phyloP scores from a whole-genome alignment of 2,329 filamentous ascomycete genomes.

The Ophiosphaerella narmari region DNA sequence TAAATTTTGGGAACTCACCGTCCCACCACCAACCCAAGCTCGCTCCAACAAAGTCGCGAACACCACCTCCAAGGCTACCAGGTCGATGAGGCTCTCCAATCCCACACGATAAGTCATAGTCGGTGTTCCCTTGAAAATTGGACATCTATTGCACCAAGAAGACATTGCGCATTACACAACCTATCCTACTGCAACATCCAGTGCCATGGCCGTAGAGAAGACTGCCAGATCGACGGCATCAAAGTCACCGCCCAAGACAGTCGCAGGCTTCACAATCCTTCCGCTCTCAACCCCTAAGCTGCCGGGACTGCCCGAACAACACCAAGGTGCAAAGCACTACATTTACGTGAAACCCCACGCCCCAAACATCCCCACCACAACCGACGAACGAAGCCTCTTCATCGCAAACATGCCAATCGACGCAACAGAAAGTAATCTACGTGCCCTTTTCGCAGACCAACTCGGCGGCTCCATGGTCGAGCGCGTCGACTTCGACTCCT shows the following conservation, averaged over 20 bases:
- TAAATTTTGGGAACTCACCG: constrained; percentile 36
- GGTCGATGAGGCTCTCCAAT: too few relatives aligned
- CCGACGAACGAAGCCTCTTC: constrained; percentile 79
- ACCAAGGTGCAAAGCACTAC: constrained; percentile 67
- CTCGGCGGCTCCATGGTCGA: constrained; percentile 81
- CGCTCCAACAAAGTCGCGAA: background rate
- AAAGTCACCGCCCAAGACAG: constrained; percentile 31
- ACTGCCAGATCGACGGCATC: constrained; percentile 18
- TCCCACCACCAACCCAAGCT: constrained; percentile 7
- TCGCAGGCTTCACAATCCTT: constrained; percentile 70
- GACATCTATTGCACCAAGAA: too few relatives aligned
- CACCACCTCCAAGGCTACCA: background rate
- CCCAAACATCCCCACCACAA: constrained; percentile 67
- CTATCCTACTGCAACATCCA: background rate
- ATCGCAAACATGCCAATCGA: constrained; percentile 88
- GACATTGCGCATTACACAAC: background rate
- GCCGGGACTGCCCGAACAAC: constrained; percentile 54
- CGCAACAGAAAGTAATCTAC: constrained; percentile 76
- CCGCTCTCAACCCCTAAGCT: constrained; percentile 62
- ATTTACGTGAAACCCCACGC: constrained; percentile 84
- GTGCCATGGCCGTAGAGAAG: constrained; percentile 24
- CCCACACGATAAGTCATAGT: too few relatives aligned
- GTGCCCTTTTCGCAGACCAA: constrained; percentile 73
- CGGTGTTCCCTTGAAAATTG: too few relatives aligned
- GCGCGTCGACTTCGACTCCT: constrained; percentile 70